Base-by-base conservation (phyloP, 2,329 filamentous ascomycete genomes). In the Chaetomium sp. region DNA sequence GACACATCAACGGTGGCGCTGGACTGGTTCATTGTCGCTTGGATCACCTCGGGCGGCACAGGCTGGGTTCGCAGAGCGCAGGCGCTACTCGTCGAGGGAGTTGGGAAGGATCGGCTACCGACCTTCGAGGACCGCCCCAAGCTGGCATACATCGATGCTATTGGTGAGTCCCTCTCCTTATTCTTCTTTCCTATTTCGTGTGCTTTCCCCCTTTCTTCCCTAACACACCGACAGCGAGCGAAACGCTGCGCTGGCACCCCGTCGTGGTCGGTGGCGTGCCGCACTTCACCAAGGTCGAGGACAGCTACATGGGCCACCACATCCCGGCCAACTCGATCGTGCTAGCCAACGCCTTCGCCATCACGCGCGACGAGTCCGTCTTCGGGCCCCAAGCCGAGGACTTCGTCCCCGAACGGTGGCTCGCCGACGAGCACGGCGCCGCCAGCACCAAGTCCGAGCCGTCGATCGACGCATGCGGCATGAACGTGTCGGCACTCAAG, bases 211-310 rank as follows among this genome's bases (percentile, higher is more conserved):
- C 33, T 33, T 31, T 12, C 6, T 19, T 33, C 12, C 2, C 19
- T 54, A 8, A n/a, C 16, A 31, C 25, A 29, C 9, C 8, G 3
- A 19, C 27, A 60, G 65, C 79, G 59, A 77, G 79, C 53, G 81
- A 84, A 69, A 69, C 74, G 0, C 67, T 82, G 25, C 76, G 81
- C 4, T 83, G 81, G 80, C 75, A 79, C 10, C 79, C 80, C 0
- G 74, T 78, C 0, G 71, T 72, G 0, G 72, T 75, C 1, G 72
- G 74, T 6, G 76, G 76, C 8, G 74, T 80, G 1, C 80, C 81
- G 0, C 77, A 79, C 25, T 75, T 75, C 60, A 76, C 75, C 3
- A 76, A 74, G 33, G 69, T 65, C 19, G 75, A 76, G 35, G 72
- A 77, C 63, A 70, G 68, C 21, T 78, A 79, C 64, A 70, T 74